Evolutionary conservation across 495 filamentous ascomycete species (phyloP).

Genomic region (Xylaria longipes): DNA sequence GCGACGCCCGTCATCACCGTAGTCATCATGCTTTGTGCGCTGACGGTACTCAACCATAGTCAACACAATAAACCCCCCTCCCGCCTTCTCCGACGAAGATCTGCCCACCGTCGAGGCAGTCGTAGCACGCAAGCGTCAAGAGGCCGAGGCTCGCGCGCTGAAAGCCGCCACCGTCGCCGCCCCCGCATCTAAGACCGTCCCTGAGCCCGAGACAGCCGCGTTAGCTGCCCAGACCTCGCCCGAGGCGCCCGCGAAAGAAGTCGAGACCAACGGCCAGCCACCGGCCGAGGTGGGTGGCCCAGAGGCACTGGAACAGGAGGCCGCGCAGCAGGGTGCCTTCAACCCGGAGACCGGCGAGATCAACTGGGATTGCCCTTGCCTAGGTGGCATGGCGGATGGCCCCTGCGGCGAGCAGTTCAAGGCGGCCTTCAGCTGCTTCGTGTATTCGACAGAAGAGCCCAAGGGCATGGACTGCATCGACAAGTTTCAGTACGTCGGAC

Average conservation of each 20-base stretch:
- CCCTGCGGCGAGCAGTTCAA: constrained; percentile 96
- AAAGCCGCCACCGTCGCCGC: constrained; percentile 24
- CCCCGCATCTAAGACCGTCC: constrained; percentile 29
- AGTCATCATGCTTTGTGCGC: background rate
- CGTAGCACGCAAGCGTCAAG: constrained; percentile 57
- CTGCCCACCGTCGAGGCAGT: constrained; percentile 58
- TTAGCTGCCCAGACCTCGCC: constrained; percentile 32
- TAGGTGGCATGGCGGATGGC: constrained; percentile 96
- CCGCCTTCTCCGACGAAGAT: constrained; percentile 52
- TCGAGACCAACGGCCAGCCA: constrained; percentile 30
- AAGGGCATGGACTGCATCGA: constrained; percentile 99
- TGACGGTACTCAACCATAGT: constrained; percentile 33
- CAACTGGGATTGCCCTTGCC: constrained; percentile 98
- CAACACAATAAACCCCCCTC: constrained; percentile 44
- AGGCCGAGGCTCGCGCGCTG: constrained; percentile 40
- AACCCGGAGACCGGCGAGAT: constrained; percentile 99
- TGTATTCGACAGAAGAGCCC: constrained; percentile 91
- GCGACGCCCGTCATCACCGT: constrained; percentile 34
- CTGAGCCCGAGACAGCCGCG: constrained; percentile 29
- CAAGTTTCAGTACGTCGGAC: constrained; percentile 81
- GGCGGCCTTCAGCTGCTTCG: constrained; percentile 95
- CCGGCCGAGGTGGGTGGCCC: constrained; percentile 38
- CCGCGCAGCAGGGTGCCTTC: constrained; percentile 85
- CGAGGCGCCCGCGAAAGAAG: constrained; percentile 31
- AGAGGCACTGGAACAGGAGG: constrained; percentile 78